phyloP scores from a whole-genome alignment of 495 filamentous ascomycete species.

The Xylaria grammica region DNA sequence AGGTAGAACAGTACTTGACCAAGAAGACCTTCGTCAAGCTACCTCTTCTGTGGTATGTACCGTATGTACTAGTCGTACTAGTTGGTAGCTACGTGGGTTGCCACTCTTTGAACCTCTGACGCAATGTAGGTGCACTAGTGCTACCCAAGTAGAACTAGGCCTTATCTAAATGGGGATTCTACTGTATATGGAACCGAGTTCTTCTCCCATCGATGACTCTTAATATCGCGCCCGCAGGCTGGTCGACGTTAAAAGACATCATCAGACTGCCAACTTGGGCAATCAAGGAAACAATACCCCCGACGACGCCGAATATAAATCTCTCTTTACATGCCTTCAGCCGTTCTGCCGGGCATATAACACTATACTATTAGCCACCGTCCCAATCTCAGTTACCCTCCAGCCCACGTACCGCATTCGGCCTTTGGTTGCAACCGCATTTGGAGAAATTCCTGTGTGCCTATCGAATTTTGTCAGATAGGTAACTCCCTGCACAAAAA shows the following conservation, averaged over 20 bases:
- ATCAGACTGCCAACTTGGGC: slow-evolving; percentile 8
- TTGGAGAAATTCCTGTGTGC: slow-evolving; percentile 18
- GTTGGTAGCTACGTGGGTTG: too few relatives aligned
- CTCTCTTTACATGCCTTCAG: not conserved
- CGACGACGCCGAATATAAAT: slow-evolving; percentile 5
- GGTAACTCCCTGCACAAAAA: slow-evolving; percentile 6
- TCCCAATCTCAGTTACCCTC: not conserved
- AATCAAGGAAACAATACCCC: not conserved
- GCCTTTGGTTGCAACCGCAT: slow-evolving; percentile 13
- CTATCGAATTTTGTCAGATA: slow-evolving; percentile 7
- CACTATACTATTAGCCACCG: not conserved
- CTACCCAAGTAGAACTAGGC: too few relatives aligned
- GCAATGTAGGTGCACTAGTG: too few relatives aligned
- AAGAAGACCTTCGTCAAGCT: too few relatives aligned
- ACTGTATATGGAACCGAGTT: slow-evolving; percentile 1
- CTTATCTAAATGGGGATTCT: not conserved
- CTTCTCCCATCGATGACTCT: not conserved
- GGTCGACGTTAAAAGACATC: slow-evolving; percentile 8
- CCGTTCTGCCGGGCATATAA: slow-evolving; percentile 1
- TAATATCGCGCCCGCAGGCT: not conserved
- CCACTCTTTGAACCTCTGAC: too few relatives aligned
- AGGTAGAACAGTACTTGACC: too few relatives aligned
- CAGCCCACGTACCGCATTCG: slow-evolving; percentile 15
- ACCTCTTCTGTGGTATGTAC: too few relatives aligned
- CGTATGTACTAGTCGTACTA: too few relatives aligned